These are phyloP conservation scores for Colletotrichum abscissum DNA, from an alignment of 2,329 filamentous ascomycete species.

Conservation along the genomic window DNA sequence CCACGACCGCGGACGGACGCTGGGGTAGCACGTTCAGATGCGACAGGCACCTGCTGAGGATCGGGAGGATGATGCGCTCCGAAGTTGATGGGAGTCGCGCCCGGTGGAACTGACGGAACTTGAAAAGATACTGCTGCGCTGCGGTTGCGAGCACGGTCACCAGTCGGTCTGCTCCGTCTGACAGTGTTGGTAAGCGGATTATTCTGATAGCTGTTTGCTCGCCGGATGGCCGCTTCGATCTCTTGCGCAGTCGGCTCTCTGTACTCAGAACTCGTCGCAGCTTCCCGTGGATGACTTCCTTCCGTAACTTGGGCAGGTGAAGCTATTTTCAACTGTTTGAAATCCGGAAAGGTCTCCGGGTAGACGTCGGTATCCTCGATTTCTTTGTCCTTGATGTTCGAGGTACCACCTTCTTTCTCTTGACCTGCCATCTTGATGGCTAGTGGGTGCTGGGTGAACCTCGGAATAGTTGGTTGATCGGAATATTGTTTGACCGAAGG, in stretches of 20 bases:
- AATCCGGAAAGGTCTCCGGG: slow-evolving; percentile 29
- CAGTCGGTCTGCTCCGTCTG: slow-evolving; percentile 24
- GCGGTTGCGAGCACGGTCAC: slow-evolving; percentile 22
- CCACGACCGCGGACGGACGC: slow-evolving; percentile 17
- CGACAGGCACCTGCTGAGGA: not conserved
- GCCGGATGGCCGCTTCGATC: slow-evolving; percentile 27
- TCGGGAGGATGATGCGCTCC: not conserved
- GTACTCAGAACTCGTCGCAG: slow-evolving; percentile 11
- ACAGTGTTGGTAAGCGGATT: slow-evolving; percentile 31
- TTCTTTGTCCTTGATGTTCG: slow-evolving; percentile 25
- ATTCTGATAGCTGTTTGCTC: slow-evolving; percentile 18
- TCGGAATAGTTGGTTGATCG: slow-evolving; percentile 12
- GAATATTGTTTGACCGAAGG: slow-evolving; percentile 11
- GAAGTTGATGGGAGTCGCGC: not conserved
- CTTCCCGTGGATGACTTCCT: not conserved
- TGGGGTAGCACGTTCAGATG: not conserved
- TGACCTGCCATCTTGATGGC: slow-evolving; percentile 13
- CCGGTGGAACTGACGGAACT: slow-evolving; percentile 3
- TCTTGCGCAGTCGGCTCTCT: slow-evolving; percentile 16
- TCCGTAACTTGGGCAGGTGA: not conserved
- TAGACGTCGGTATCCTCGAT: slow-evolving; percentile 8
- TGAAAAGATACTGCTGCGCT: slow-evolving; percentile 29
- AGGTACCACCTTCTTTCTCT: not conserved
- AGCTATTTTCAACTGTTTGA: slow-evolving; percentile 3
- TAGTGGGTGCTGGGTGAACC: slow-evolving; percentile 19